Conservation (phyloP, 768 basidiomycete genomes). For the Russula griseocarnosa region DNA sequence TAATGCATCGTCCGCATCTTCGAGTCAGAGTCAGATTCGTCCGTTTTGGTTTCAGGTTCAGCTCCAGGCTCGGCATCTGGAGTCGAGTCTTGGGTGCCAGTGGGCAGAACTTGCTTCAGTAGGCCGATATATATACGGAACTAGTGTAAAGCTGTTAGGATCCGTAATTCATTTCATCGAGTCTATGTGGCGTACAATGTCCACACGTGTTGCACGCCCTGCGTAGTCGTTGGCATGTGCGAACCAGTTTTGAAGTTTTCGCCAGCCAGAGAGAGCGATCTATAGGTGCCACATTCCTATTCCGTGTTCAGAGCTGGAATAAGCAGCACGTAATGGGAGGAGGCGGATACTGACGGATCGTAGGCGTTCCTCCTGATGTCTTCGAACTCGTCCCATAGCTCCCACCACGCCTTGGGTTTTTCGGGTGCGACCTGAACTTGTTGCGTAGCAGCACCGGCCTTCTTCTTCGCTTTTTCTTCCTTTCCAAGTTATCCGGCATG, state of each 20-base stretch:
- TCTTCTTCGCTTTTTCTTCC: constrained; percentile 50
- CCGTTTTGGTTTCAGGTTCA: constrained; percentile 26
- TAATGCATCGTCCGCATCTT: constrained; percentile 37
- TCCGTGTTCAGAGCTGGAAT: background rate
- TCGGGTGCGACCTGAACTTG: constrained; percentile 27
- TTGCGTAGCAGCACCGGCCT: constrained; percentile 35
- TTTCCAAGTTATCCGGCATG: constrained; percentile 56
- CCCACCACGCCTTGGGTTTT: constrained; percentile 52
- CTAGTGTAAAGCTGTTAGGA: constrained; percentile 36
- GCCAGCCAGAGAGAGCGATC: constrained; percentile 60
- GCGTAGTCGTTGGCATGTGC: constrained; percentile 38
- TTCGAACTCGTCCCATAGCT: constrained; percentile 68
- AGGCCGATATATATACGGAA: constrained; percentile 61
- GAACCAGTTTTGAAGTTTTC: constrained; percentile 49
- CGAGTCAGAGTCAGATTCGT: constrained; percentile 26
- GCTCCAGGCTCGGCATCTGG: constrained; percentile 28
- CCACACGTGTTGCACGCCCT: constrained; percentile 47
- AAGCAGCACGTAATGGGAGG: no score
- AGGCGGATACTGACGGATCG: constrained; percentile 38
- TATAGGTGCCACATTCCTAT: constrained; percentile 42
- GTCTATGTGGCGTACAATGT: constrained; percentile 46
- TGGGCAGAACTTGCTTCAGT: constrained; percentile 31
- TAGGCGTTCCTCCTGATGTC: constrained; percentile 41
- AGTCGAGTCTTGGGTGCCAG: constrained; percentile 23
- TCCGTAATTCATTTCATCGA: background rate